phyloP scores from a whole-genome alignment of 73 alveolate species.

The Paramecium caudatum region DNA sequence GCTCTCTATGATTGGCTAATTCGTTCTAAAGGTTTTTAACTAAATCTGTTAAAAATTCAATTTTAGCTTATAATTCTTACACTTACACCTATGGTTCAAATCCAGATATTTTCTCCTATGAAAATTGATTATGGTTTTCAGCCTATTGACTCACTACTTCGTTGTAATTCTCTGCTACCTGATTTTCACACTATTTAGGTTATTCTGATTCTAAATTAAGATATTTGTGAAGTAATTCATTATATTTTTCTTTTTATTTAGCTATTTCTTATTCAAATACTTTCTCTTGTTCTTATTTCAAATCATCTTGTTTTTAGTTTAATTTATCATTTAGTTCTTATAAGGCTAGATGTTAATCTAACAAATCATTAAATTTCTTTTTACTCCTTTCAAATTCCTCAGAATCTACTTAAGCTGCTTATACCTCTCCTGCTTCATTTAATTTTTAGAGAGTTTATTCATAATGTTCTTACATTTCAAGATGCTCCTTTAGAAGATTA shows the following conservation, averaged over 20 bases:
- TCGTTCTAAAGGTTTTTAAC: background rate
- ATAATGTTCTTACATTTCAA: background rate
- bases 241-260: background rate
- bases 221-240: background rate
- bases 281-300: background rate
- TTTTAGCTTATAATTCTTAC: no score
- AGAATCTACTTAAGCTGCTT: background rate
- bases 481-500: slow-evolving; percentile 1
- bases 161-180: no score
- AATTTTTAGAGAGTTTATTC: background rate
- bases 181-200: no score
- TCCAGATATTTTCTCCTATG: background rate
- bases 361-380: background rate
- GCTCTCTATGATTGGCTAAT: background rate
- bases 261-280: background rate
- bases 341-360: background rate
- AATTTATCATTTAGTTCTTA: background rate
- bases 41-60: background rate
- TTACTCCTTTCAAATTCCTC: background rate
- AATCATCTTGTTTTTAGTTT: background rate
- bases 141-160: no score
- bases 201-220: no score
- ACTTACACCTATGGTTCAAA: no score
- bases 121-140: background rate
- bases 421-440: background rate